Conservation (phyloP, 176 grass and related monocot species). For the Canna indica region DNA sequence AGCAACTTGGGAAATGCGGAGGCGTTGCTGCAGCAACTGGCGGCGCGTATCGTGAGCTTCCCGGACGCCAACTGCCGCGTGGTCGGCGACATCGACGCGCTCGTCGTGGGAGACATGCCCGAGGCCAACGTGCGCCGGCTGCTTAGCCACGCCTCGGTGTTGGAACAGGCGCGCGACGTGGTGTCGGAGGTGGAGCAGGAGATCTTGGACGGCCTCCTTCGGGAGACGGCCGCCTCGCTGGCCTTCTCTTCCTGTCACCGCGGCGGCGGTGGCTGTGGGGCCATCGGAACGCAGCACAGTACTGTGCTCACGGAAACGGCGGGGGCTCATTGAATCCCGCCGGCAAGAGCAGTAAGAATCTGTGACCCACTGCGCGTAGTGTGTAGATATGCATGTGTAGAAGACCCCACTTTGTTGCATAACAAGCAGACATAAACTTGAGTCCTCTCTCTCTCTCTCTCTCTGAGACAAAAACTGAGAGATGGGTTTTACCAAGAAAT, state of each 20-base stretch:
- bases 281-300: constrained; percentile 2
- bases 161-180: constrained; percentile 35
- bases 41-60: constrained; percentile 31
- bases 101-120: constrained; percentile 40
- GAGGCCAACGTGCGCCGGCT: constrained; percentile 18
- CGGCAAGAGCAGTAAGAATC: background rate
- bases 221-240: constrained; percentile 30
- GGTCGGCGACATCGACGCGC: constrained; percentile 59
- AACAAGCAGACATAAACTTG: background rate
- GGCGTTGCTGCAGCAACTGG: constrained; percentile 29
- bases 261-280: constrained; percentile 3
- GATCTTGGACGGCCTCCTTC: constrained; percentile 46
- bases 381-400: background rate
- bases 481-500: too few species aligned
- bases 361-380: background rate
- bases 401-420: background rate
- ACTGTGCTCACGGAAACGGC: constrained; percentile 30
- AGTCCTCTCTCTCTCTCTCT: background rate
- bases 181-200: constrained; percentile 39
- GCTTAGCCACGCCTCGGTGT: constrained; percentile 29
- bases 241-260: background rate
- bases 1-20: background rate
- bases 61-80: constrained; percentile 48
- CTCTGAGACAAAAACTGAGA: too few species aligned
- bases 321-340: background rate